Evolutionary conservation across 352 stramenopile genomes (phyloP), one percentile per base, ranked within the genome.

Genomic region (Thalassiosira hispida): DNA sequence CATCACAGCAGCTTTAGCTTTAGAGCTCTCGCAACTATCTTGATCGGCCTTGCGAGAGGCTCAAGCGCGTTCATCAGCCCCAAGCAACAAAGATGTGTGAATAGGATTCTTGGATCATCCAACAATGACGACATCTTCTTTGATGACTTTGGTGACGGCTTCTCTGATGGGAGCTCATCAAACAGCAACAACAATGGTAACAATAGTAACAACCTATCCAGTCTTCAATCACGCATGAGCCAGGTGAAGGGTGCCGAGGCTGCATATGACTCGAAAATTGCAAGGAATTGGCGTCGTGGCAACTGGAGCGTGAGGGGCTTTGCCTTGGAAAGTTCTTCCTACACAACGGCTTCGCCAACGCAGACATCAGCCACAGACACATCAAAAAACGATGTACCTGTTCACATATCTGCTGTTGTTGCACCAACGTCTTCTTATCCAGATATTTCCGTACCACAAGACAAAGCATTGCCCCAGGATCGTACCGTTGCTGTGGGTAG

Each of bases 291-390:
- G 78, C 51, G 65, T 35, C 40, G 59, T 18, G 78, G 78, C 0
- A 85, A 85, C 42, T 85, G 78, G 78, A 68, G 59, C 35, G 78
- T 85, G 3, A 68, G 78, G 27, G 78, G 78, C 29, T 85, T 85
- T 65, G 49, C 59, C 3, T 52, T 85, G 1, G 60, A 73, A 9
- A 77, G 70, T 52, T 65, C 59, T 22, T 23, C 33, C 20, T 14
- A 33, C 44, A 22, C 38, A 40, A 38, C 55, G n/a, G 18, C 60
- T 18, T 35, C 60, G 4, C 8, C 63, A 16, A 38, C 2, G 25
- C 7, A 1, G 3, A 72, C 38, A 11, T 8, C 7, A 23, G 14
- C 3, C 11, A 29, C 46, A n/a, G 25, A 29, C 18, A 0, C 0
- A 7, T 20, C 46, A n/a, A 20, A 25, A 6, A 29, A 9, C 4